These are phyloP conservation scores for Cercophora newfieldiana DNA, from an alignment of 495 filamentous ascomycete genomes.

Conservation along the genomic window DNA sequence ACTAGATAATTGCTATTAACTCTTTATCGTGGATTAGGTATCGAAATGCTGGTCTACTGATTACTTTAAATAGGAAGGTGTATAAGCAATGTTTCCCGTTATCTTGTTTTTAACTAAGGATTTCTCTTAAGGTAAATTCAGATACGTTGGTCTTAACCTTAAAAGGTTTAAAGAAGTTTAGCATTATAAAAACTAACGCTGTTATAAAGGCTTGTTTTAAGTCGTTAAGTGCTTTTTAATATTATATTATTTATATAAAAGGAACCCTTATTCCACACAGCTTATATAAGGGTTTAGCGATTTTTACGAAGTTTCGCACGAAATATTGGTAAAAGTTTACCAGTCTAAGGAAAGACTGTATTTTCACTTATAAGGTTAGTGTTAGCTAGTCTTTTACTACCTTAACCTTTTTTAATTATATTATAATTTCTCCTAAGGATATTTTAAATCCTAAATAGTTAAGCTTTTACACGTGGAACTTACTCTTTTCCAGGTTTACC, in stretches of 20 bases:
- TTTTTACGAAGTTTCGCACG: not conserved
- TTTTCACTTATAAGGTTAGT: not conserved
- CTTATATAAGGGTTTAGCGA: not conserved
- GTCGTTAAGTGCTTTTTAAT: not conserved
- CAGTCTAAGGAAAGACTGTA: conserved; percentile 1
- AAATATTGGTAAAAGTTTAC: conserved; percentile 23
- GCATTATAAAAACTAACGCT: not conserved
- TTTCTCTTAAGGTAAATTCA: not conserved
- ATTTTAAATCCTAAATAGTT: conserved; percentile 1
- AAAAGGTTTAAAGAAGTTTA: not conserved
- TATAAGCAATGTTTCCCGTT: not conserved
- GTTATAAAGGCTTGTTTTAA: not conserved
- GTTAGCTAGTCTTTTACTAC: not conserved
- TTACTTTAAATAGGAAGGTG: conserved; percentile 19
- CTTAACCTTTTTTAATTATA: conserved; percentile 12
- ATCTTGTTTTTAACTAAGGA: not conserved
- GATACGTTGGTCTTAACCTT: not conserved
- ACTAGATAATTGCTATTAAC: conserved; percentile 9
- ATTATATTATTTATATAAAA: not conserved
- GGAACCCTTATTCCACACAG: not conserved
- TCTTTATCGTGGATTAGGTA: conserved; percentile 30
- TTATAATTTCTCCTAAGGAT: not conserved
- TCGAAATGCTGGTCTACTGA: conserved; percentile 14
- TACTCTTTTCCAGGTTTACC: not conserved
- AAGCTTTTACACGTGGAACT: not conserved